Evolutionary conservation across 495 filamentous ascomycete genomes (phyloP), one percentile per base, ranked within the genome.

Genomic region (Lasiosphaeria hispida): DNA sequence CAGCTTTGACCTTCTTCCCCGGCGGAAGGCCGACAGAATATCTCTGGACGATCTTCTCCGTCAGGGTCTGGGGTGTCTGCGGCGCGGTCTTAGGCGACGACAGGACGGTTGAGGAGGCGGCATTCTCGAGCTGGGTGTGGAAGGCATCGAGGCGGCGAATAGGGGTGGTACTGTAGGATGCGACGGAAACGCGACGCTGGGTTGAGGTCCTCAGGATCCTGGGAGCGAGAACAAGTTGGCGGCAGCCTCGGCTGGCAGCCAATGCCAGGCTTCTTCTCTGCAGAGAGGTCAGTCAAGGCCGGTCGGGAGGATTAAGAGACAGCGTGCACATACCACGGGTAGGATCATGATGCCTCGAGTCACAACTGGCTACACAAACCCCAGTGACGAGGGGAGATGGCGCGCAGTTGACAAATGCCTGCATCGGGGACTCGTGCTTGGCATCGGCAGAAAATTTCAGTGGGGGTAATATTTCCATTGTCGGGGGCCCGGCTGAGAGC

Each of bases 11-110:
- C 30, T 77, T 74, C 72, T 96, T 95, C 41, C 83, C 89, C 13
- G 83, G 69, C 15, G 85, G 66, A 4, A 96, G 82, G 43, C 86
- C 89, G 13, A 90, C 75, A 0, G 89, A 78, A 71, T 94, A 86
- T 9, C 79, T 70, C 67, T 96, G 92, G 0, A 96, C 87, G 53
- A 96, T 96, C 77, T 96, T 96, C 74, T 96, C 91, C 15, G 91
- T 96, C 34, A 96, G 73, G 50, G 91, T 96, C 71, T 96, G 93
- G 0, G 85, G 83, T 1, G 44, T 53, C 6, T 50, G 38, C 5
- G 48, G 39, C 0, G 57, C 45, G 41, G 50, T 41, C 37, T 58
- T 57, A 34, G 47, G 48, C 4, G 58, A 23, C 11, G 48, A 23
- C 48, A 53, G 35, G 10, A 13, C 48, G 3, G n/a, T n/a, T n/a